phyloP scores from a whole-genome alignment of 176 grass and related monocot genomes.

The Aegilops umbellulata region DNA sequence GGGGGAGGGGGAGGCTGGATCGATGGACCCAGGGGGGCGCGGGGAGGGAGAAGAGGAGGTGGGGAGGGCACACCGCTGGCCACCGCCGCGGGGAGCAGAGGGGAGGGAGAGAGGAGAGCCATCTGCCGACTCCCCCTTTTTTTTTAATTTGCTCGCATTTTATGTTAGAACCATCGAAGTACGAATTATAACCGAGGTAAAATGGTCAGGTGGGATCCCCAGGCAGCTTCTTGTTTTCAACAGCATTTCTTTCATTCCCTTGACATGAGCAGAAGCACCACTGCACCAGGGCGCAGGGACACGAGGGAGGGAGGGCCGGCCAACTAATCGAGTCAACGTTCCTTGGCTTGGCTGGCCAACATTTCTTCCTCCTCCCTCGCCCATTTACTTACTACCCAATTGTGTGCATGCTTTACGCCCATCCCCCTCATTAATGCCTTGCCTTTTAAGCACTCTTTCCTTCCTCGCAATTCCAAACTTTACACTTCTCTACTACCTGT shows the following conservation, averaged over 20 bases:
- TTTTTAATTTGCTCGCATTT: too few relatives aligned
- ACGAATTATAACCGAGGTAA: too few relatives aligned
- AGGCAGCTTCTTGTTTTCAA: neutral
- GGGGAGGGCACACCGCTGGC: too few relatives aligned
- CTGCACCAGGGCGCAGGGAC: constrained; percentile 8
- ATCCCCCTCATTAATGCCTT: constrained; percentile 68
- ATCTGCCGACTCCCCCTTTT: too few relatives aligned
- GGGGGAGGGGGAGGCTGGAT: too few relatives aligned
- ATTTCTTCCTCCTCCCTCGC: constrained; percentile 25
- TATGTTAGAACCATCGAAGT: too few relatives aligned
- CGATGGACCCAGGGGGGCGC: too few relatives aligned
- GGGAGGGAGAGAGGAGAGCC: too few relatives aligned
- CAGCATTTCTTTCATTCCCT: constrained; percentile 23
- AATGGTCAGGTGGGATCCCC: neutral
- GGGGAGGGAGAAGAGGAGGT: too few relatives aligned
- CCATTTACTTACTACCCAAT: constrained; percentile 49
- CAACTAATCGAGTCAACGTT: constrained; percentile 42
- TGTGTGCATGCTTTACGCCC: constrained; percentile 54
- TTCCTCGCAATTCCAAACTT: constrained; percentile 54
- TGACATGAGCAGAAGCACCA: constrained; percentile 50
- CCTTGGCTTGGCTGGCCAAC: constrained; percentile 25
- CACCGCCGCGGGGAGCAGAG: too few relatives aligned
- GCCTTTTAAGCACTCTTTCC: constrained; percentile 93
- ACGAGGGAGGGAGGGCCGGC: neutral
- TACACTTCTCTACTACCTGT: constrained; percentile 33